phyloP scores from a whole-genome alignment of 1,284 basidiomycete genomes.

The Malassezia brasiliensis region DNA sequence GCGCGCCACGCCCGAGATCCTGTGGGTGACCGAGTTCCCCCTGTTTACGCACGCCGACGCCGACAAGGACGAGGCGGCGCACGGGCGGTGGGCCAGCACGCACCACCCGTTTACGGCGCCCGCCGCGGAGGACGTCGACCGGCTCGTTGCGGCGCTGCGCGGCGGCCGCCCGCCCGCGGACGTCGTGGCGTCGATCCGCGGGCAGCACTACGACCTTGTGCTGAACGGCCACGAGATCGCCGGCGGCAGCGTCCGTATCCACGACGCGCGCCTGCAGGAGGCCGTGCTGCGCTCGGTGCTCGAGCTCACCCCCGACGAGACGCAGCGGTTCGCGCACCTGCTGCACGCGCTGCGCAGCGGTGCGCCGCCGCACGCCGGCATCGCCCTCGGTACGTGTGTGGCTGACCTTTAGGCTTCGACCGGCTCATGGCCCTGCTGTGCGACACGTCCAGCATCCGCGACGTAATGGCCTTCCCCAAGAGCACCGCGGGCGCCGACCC shows the following conservation, averaged over 20 bases:
- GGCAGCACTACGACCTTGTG: constrained; percentile 96
- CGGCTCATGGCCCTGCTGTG: constrained; percentile 81
- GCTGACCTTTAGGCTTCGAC: constrained; percentile 58
- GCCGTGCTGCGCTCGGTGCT: constrained; percentile 68
- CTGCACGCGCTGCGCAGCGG: constrained; percentile 74
- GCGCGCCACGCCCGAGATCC: constrained; percentile 62
- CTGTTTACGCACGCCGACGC: constrained; percentile 77
- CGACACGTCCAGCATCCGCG: constrained; percentile 70
- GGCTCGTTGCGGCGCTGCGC: constrained; percentile 54
- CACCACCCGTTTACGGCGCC: constrained; percentile 96
- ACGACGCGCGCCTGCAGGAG: constrained; percentile 75
- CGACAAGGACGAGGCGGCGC: constrained; percentile 64
- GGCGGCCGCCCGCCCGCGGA: not conserved
- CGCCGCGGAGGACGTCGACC: constrained; percentile 72
- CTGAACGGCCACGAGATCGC: constrained; percentile 87
- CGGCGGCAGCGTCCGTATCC: constrained; percentile 82
- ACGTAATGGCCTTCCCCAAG: constrained; percentile 95
- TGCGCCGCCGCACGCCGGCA: constrained; percentile 90
- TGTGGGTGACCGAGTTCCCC: constrained; percentile 93
- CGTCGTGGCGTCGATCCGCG: constrained; percentile 54
- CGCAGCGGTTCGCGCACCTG: constrained; percentile 68
- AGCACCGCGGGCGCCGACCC: constrained; percentile 71
- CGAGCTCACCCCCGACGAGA: constrained; percentile 63
- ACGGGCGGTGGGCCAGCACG: constrained; percentile 76
- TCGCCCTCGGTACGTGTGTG: constrained; percentile 53